A percentile compares a stretch with the other conserved stretches of the same genome.
Conservation (phyloP, 306 rosid species). For the Inga leiocalycina region DNA sequence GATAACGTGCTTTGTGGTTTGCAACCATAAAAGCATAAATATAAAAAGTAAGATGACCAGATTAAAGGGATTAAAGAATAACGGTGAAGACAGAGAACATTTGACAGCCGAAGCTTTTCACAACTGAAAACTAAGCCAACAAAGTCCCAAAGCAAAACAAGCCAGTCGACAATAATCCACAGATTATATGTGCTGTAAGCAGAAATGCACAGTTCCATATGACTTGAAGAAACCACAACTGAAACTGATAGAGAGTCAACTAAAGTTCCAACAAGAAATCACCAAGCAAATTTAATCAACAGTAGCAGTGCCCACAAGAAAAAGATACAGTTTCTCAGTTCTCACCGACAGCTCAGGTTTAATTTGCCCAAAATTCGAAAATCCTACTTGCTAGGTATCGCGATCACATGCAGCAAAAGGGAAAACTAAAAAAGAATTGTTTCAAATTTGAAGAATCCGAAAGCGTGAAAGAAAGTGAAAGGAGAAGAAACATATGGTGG, state of each 20-base stretch:
- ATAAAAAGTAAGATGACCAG: background rate
- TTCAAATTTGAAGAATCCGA: background rate
- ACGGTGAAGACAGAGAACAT: background rate
- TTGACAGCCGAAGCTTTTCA: constrained; percentile 25
- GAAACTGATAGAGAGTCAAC: constrained; percentile 32
- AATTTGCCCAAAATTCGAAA: constrained; percentile 29
- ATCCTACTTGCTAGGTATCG: constrained; percentile 36
- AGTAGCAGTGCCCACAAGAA: background rate
- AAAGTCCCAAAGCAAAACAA: background rate
- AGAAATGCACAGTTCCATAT: background rate
- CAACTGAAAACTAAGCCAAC: constrained; percentile 32
- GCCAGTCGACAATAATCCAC: background rate
- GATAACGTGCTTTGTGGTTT: background rate
- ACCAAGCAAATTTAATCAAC: constrained; percentile 6
- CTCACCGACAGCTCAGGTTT: constrained; percentile 10
- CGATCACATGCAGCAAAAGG: constrained; percentile 31
- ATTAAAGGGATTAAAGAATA: background rate
- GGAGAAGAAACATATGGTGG: constrained; percentile 29
- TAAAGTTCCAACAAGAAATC: constrained; percentile 32
- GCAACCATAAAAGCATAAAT: background rate
- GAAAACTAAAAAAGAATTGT: background rate
- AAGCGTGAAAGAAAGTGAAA: background rate
- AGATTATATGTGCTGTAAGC: background rate
- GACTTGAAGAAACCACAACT: background rate
- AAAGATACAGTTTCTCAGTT: constrained; percentile 8